Conservation (phyloP, 225 moss, liverwort and hornwort species). For the Straminergon stramineum region DNA sequence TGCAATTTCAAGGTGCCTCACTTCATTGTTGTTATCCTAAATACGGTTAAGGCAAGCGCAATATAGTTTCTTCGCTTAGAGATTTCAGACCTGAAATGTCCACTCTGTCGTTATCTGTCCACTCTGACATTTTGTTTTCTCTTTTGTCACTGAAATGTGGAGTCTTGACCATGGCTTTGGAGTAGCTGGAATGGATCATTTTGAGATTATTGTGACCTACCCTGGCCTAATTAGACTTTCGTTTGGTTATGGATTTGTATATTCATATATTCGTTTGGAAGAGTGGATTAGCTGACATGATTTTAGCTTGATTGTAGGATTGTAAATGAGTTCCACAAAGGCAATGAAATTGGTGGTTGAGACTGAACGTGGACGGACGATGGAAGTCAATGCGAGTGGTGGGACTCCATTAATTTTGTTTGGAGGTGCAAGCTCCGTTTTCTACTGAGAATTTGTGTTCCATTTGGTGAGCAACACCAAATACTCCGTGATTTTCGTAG, state of each 20-base stretch:
- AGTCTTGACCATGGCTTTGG: neutral
- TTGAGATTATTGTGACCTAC: neutral
- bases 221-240: neutral
- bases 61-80: neutral
- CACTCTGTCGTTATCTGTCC: neutral
- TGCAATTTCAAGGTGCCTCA: neutral
- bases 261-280: neutral
- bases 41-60: neutral
- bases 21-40: neutral
- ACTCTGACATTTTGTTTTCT: neutral
- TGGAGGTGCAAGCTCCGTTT: neutral
- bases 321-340: conserved; percentile 42
- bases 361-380: conserved; percentile 65
- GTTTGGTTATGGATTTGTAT: neutral
- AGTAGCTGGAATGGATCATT: neutral
- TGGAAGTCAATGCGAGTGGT: conserved; percentile 54
- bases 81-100: neutral
- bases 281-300: neutral
- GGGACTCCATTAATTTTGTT: neutral
- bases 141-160: neutral
- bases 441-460: neutral
- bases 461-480: neutral
- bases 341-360: conserved; percentile 56
- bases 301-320: conserved; percentile 29
- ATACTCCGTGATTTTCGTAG: neutral